Evolutionary conservation across 2,329 filamentous ascomycete genomes (phyloP).

Genomic region (Neofusicoccum umdonicola): DNA sequence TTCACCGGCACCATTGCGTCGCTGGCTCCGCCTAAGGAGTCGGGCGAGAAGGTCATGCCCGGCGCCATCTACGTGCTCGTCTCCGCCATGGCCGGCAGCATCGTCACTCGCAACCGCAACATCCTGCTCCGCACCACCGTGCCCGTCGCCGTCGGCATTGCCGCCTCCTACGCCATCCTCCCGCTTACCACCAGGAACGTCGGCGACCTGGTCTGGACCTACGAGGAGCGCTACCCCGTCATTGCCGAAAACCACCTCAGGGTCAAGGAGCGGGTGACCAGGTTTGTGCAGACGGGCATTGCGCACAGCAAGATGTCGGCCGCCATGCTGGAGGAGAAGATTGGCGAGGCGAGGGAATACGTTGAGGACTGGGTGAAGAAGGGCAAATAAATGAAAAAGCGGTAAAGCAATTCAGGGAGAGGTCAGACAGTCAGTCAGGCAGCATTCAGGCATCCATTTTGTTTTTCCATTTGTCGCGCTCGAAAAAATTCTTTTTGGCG

Average conservation of each 20-base stretch:
- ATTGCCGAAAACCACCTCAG: slow-evolving; percentile 77
- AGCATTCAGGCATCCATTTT: background rate
- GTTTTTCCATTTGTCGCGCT: slow-evolving; percentile 12
- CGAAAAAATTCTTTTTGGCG: background rate
- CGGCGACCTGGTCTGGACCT: slow-evolving; percentile 81
- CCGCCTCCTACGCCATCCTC: slow-evolving; percentile 78
- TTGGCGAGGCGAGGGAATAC: slow-evolving; percentile 69
- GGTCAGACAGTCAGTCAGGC: background rate
- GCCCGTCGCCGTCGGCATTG: slow-evolving; percentile 76
- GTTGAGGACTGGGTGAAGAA: slow-evolving; percentile 90
- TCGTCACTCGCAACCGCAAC: slow-evolving; percentile 83
- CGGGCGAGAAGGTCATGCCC: slow-evolving; percentile 84
- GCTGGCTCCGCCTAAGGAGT: slow-evolving; percentile 80
- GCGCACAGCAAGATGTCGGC: slow-evolving; percentile 70
- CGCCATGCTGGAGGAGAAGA: slow-evolving; percentile 75
- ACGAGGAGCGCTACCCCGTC: slow-evolving; percentile 83
- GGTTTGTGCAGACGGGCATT: slow-evolving; percentile 70
- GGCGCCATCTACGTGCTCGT: slow-evolving; percentile 90
- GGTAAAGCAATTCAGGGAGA: background rate
- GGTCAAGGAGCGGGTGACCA: slow-evolving; percentile 65
- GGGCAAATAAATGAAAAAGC: slow-evolving; percentile 60
- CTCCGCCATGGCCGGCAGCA: slow-evolving; percentile 90
- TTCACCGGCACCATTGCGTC: slow-evolving; percentile 88
- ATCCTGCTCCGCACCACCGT: slow-evolving; percentile 74
- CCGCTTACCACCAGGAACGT: slow-evolving; percentile 91